Evolutionary conservation across 306 rosid species (phyloP), one percentile per base, ranked within the genome.

Genomic region (Rosa rugosa): DNA sequence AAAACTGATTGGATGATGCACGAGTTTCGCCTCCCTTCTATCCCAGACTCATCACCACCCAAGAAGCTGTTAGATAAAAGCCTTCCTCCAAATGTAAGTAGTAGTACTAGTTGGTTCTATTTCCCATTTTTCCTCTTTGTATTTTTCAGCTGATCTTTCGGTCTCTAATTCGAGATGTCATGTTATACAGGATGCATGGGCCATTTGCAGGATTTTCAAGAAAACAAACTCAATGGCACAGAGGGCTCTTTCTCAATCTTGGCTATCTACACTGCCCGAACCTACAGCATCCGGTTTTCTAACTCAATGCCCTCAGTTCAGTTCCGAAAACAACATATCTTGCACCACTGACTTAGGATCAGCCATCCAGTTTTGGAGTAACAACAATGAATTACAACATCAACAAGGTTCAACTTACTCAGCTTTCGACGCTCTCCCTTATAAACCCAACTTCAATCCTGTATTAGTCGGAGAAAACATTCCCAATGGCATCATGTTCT

Each of bases 1-100:
- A 92, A 92, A 86, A 90, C 97, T 83, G 96, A 92, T 6, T 92
- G 97, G 97, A 92, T 92, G 97, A 92, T 92, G 97, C 96, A 92
- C 53, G 97, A 92, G 74, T 92, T 92, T 82, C 86, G 97, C 71
- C 72, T 92, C 1, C 97, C 97, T 68, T 83, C 85, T 68, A 38
- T 83, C 41, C 2, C 82, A 40, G 80, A 78, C 20, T 75, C 89
- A 10, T 13, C 81, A 8, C 79, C 86, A 51, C 75, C 93, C 45
- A 88, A 80, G 41, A 89, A 79, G 45, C 50, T 83, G 54, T 69
- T 77, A 0, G 91, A 85, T 45, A 93, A 83, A 88, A 87, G 79
- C 85, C 74, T 84, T 81, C 82, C 91, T 50, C 74, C 91, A 60
- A 82, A 65, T 75, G 98, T 93, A 83, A 49, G 91, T 79, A 36